These are phyloP conservation scores for Ceratobasidium sp. DNA, from an alignment of 1,284 basidiomycete species.

Conservation along the genomic window DNA sequence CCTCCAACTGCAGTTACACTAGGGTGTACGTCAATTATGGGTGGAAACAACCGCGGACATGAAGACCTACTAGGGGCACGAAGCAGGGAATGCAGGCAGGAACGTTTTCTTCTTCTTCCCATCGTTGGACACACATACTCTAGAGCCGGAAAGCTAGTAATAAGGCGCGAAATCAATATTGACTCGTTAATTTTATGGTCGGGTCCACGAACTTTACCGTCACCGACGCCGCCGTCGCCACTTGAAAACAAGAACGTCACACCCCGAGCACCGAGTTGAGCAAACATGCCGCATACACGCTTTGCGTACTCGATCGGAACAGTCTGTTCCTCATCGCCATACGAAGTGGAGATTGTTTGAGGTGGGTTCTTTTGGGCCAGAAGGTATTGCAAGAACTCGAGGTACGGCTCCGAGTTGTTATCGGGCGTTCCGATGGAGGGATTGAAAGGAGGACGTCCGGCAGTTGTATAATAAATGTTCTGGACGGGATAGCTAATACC, in stretches of 20 bases:
- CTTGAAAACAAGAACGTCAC: slow-evolving; percentile 72
- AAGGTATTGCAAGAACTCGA: slow-evolving; percentile 74
- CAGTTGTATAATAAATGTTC: slow-evolving; percentile 73
- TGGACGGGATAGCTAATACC: slow-evolving; percentile 62
- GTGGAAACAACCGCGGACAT: slow-evolving; percentile 26
- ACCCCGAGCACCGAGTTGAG: slow-evolving; percentile 75
- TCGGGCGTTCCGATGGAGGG: slow-evolving; percentile 63
- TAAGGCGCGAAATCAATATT: neutral
- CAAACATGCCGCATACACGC: slow-evolving; percentile 74
- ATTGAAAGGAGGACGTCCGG: slow-evolving; percentile 70
- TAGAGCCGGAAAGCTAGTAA: slow-evolving; percentile 62
- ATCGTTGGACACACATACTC: slow-evolving; percentile 70
- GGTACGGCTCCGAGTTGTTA: slow-evolving; percentile 74
- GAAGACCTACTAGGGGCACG: slow-evolving; percentile 63
- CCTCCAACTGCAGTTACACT: slow-evolving; percentile 70
- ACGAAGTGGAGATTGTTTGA: slow-evolving; percentile 71
- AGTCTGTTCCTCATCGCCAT: slow-evolving; percentile 78
- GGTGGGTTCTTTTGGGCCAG: slow-evolving; percentile 60
- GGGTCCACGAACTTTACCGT: slow-evolving; percentile 55
- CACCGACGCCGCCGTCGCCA: slow-evolving; percentile 80
- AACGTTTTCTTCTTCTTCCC: slow-evolving; percentile 68
- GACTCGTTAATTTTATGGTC: neutral
- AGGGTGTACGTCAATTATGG: slow-evolving; percentile 48
- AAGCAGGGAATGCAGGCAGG: slow-evolving; percentile 72
- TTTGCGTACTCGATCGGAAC: slow-evolving; percentile 72